Conservation (phyloP, 1,284 basidiomycete genomes). For the Cutaneotrichosporon cavernicola region DNA sequence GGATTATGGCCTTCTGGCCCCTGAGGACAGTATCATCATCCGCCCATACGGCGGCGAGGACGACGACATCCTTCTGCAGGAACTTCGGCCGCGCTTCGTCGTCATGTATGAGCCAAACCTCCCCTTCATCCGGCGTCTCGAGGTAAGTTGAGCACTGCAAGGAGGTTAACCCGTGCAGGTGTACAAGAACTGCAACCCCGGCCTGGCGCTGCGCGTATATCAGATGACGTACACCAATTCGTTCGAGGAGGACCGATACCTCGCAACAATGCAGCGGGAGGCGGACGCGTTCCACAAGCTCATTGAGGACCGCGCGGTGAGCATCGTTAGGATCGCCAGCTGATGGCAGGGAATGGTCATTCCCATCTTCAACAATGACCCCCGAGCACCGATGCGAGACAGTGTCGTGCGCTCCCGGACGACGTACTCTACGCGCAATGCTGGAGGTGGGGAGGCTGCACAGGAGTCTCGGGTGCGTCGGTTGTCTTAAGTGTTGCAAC, state of each 20-base stretch:
- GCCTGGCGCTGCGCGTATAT: conserved; percentile 83
- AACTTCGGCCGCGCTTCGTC: conserved; percentile 85
- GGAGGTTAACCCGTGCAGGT: conserved; percentile 58
- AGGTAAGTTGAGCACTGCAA: conserved; percentile 59
- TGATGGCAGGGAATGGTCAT: conserved; percentile 76
- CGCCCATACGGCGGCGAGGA: conserved; percentile 87
- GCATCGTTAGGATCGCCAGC: conserved; percentile 42
- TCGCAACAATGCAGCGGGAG: conserved; percentile 82
- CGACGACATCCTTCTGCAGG: conserved; percentile 83
- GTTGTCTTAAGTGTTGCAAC: background rate
- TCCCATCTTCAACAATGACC: conserved; percentile 80
- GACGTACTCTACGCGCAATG: conserved; percentile 76
- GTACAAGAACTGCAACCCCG: conserved; percentile 76
- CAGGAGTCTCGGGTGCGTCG: conserved; percentile 65
- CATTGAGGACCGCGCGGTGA: conserved; percentile 85
- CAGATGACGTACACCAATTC: conserved; percentile 91
- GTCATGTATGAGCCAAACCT: conserved; percentile 95
- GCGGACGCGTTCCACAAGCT: conserved; percentile 92
- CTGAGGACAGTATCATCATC: conserved; percentile 79
- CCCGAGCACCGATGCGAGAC: conserved; percentile 55
- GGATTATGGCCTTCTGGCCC: conserved; percentile 76
- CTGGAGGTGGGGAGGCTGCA: conserved; percentile 72
- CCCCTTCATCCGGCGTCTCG: conserved; percentile 86
- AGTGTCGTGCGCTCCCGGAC: conserved; percentile 72
- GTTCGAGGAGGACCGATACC: conserved; percentile 92